Evolutionary conservation across 139 green algal species (phyloP).

Genomic region (Chlorella sorokiniana): DNA sequence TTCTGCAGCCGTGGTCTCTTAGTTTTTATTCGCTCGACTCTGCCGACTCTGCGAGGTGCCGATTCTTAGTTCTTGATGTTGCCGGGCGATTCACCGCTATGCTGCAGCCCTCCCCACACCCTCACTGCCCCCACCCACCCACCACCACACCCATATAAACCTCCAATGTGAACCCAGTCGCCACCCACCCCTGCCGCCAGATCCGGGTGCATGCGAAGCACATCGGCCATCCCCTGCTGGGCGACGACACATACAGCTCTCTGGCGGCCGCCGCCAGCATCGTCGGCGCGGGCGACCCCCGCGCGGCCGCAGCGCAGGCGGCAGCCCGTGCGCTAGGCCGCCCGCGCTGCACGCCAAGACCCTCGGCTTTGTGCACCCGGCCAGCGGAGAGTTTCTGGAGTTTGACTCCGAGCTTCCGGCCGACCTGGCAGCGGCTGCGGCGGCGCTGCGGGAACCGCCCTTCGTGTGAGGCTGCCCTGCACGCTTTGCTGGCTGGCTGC

Average conservation of each 20-base stretch:
- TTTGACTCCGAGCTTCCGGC: slow-evolving; percentile 71
- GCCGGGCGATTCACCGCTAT: no score
- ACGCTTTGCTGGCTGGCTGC: neutral
- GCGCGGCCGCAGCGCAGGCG: slow-evolving; percentile 1
- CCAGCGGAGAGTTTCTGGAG: slow-evolving; percentile 54
- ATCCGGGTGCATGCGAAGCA: slow-evolving; percentile 91
- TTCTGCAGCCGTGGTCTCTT: no score
- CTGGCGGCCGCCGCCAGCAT: slow-evolving; percentile 19
- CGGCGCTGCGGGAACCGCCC: slow-evolving; percentile 17
- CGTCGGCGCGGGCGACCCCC: slow-evolving; percentile 24
- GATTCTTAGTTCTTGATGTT: no score
- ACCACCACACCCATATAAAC: no score
- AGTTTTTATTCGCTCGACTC: no score
- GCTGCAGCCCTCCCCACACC: no score
- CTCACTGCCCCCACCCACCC: no score
- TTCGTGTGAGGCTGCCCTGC: neutral
- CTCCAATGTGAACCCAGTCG: neutral
- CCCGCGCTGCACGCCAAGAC: slow-evolving; percentile 83
- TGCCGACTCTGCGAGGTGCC: no score
- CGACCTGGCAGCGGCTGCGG: slow-evolving; percentile 59
- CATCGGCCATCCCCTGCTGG: slow-evolving; percentile 86
- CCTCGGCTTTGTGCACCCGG: slow-evolving; percentile 82
- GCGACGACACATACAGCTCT: slow-evolving; percentile 84
- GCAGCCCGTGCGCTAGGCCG: slow-evolving; percentile 54
- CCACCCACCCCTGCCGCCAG: slow-evolving; percentile 41